These are phyloP conservation scores for Tylopilus orsonianus DNA, from an alignment of 1,284 basidiomycete genomes.

Conservation along the genomic window DNA sequence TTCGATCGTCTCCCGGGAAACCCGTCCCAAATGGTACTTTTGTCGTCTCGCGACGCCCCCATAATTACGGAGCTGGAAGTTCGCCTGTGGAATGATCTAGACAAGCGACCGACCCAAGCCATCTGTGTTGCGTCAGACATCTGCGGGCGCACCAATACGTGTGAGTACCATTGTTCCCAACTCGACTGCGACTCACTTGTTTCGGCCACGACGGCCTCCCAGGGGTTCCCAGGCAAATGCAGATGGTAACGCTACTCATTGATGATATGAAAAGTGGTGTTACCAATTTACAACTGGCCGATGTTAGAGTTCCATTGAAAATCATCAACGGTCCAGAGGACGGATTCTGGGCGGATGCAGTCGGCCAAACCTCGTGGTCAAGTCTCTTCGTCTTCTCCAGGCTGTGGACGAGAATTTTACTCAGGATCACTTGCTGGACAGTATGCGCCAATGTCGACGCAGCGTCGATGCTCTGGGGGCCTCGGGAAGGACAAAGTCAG, in stretches of 20 bases:
- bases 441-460: slow-evolving; percentile 2
- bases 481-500: neutral
- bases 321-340: slow-evolving; percentile 45
- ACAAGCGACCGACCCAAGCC: slow-evolving; percentile 1
- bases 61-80: slow-evolving; percentile 31
- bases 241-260: slow-evolving; percentile 64
- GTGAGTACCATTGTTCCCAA: slow-evolving; percentile 10
- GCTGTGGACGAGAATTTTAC: slow-evolving; percentile 40
- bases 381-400: slow-evolving; percentile 48
- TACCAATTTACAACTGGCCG: slow-evolving; percentile 58
- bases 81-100: slow-evolving; percentile 1
- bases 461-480: no score
- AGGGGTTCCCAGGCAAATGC: slow-evolving; percentile 19
- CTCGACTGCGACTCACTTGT: slow-evolving; percentile 7
- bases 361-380: slow-evolving; percentile 52
- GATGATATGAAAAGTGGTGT: slow-evolving; percentile 55
- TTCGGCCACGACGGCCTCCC: slow-evolving; percentile 11
- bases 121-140: slow-evolving; percentile 2
- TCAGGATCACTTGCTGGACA: slow-evolving; percentile 9
- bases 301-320: slow-evolving; percentile 58
- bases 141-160: neutral
- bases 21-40: slow-evolving; percentile 3
- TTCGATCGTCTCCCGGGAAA: slow-evolving; percentile 11
- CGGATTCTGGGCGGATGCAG: slow-evolving; percentile 69
- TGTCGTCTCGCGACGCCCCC: slow-evolving; percentile 33